Base-by-base conservation (phyloP, 352 stramenopile genomes). In the Pythium biforme region DNA sequence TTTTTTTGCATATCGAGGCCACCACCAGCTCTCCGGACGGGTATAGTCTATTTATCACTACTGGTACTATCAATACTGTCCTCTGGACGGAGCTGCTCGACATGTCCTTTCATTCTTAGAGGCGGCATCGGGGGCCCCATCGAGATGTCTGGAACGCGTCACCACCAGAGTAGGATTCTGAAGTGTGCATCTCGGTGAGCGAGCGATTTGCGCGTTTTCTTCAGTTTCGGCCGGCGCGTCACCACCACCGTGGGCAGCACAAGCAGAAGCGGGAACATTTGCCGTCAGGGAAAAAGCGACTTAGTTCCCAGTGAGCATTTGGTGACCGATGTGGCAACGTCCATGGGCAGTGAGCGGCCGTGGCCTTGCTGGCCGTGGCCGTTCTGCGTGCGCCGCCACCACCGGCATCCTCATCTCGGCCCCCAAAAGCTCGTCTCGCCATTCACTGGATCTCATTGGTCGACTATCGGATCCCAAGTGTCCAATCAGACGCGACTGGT, bases 111-210 rank as follows among this genome's bases (percentile, higher is more conserved):
- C n/a, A n/a, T n/a, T n/a, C n/a, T n/a, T n/a, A n/a, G n/a, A n/a
- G n/a, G n/a, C n/a, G n/a, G n/a, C n/a, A n/a, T n/a, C n/a, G n/a
- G n/a, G 9, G 37, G 11, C 37, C 12, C 37, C 37, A 43, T 37
- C 31, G 17, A 43, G 40, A 47, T n/a, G 40, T 47, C n/a, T 23
- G 8, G 17, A 0, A 7, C 17, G 40, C 40, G 40, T 27, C 40
- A 23, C 14, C 3, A 7, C 14, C 26, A 23, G 25, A 53, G 46
- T 39, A 37, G 25, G 46, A 53, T 53, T 53, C 46, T 53, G 23
- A 53, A 34, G 25, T 53, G 37, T 5, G 25, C 46, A 52, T 52
- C 25, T 37, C 46, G 46, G 46, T 52, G 46, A 47, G 40, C 40
- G 40, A 19, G 39, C 12, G 45, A 29, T 50, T 29, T 50, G 45